Evolutionary conservation across 2,329 filamentous ascomycete species (phyloP), one percentile per base, ranked within the genome.

Genomic region (Fusarium nurragi): DNA sequence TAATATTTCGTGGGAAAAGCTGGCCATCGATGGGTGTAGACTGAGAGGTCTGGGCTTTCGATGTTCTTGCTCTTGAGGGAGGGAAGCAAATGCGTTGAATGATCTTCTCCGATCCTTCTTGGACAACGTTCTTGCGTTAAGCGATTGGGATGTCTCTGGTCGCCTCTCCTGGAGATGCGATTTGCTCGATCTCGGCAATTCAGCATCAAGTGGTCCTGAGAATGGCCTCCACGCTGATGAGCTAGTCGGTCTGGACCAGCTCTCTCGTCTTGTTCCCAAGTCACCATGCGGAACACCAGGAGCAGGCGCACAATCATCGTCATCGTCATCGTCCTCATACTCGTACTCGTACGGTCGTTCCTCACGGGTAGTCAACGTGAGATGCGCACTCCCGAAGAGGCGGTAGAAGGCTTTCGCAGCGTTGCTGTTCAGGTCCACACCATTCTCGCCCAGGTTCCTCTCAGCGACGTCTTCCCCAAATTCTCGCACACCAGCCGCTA

Each of bases 391-490:
- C 2, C 49, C 56, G 3, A 69, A 58, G 8, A 57, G 57, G 10
- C 76, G 68, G 60, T 81, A 79, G 26, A 77, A 79, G 3, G 75
- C 74, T 23, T 74, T 73, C 1, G 77, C 75, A 12, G 74, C 75
- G 12, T 70, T 53, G 3, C 77, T 78, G 9, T 73, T 66, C 7
- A 79, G 60, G 48, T 78, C 66, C 32, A 73, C 30, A 3, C 70
- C 68, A 21, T 78, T 82, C 22, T 77, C 71, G 5, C 72, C 74
- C 41, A 86, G 77, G 60, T 90, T 90, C 30, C 88, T 80, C 64
- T 88, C 86, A 3, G 86, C 87, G 3, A 89, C 86, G 70, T 89
- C 87, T 71, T 90, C 88, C n/a, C 84, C 87, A 65, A 86, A 88
- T 46, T 85, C 81, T 39, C 80, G 79, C 0, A 78, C 76, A 2